phyloP scores from a whole-genome alignment of 768 basidiomycete genomes.

The Asterophora parasitica region DNA sequence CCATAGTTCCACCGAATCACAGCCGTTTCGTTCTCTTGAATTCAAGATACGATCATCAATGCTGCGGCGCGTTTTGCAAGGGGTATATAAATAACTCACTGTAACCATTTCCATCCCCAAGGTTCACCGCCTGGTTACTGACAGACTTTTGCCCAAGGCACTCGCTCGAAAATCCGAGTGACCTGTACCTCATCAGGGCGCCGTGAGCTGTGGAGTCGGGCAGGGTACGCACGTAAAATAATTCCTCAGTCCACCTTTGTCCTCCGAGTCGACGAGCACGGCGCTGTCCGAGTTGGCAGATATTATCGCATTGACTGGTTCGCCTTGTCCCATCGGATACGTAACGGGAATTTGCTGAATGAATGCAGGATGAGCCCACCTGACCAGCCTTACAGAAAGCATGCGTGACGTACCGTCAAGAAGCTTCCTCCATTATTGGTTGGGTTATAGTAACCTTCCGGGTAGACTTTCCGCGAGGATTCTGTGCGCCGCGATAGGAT shows the following conservation, averaged over 20 bases:
- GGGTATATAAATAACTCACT: slow-evolving; percentile 37
- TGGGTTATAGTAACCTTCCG: slow-evolving; percentile 60
- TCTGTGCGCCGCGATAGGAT: slow-evolving; percentile 11
- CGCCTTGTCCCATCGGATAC: slow-evolving; percentile 70
- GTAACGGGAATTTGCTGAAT: slow-evolving; percentile 50
- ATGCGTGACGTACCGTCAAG: slow-evolving; percentile 55
- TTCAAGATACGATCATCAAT: slow-evolving; percentile 1
- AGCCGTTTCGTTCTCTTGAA: slow-evolving; percentile 70
- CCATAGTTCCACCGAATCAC: slow-evolving; percentile 86
- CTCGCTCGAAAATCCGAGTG: slow-evolving; percentile 68
- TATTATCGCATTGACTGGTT: slow-evolving; percentile 82
- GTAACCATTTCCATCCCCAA: slow-evolving; percentile 79
- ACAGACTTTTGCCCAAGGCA: slow-evolving; percentile 83
- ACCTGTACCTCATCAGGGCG: slow-evolving; percentile 35
- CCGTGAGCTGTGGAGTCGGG: background rate
- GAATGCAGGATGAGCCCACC: background rate
- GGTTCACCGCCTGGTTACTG: slow-evolving; percentile 60
- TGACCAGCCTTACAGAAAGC: background rate
- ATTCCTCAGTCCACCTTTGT: slow-evolving; percentile 73
- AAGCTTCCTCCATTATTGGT: slow-evolving; percentile 53
- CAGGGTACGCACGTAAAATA: slow-evolving; percentile 63
- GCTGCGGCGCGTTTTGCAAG: background rate
- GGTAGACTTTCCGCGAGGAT: slow-evolving; percentile 35
- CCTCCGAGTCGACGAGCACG: slow-evolving; percentile 57
- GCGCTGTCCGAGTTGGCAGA: slow-evolving; percentile 67